phyloP scores from a whole-genome alignment of 2,329 filamentous ascomycete genomes.

The Eurotiales sp. region DNA sequence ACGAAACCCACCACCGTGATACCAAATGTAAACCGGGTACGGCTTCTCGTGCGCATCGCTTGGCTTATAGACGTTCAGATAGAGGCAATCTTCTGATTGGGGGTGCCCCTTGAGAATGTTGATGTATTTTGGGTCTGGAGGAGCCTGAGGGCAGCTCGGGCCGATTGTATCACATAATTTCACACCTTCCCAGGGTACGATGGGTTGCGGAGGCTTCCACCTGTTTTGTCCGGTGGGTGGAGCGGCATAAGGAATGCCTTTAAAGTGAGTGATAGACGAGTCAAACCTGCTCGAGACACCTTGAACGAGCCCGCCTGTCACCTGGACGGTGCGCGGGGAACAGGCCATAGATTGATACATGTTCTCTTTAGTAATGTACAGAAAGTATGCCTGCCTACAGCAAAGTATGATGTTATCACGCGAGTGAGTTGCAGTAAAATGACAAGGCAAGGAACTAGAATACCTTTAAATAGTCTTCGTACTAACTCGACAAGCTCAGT shows the following conservation, averaged over 20 bases:
- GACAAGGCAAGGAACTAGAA: too few relatives aligned
- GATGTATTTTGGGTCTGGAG: background rate
- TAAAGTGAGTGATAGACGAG: background rate
- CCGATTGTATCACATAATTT: background rate
- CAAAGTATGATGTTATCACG: too few relatives aligned
- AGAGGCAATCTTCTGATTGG: slow-evolving; percentile 37
- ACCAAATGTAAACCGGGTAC: slow-evolving; percentile 61
- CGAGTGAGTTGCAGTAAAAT: too few relatives aligned
- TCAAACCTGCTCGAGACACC: background rate
- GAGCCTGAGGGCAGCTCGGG: background rate
- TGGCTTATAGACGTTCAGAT: slow-evolving; percentile 39
- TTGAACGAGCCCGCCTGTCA: background rate
- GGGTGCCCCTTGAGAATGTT: background rate
- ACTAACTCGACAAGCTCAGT: too few relatives aligned
- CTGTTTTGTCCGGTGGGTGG: background rate
- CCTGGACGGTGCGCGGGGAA: background rate
- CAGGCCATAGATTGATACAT: too few relatives aligned
- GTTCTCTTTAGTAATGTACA: too few relatives aligned
- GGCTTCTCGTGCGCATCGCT: slow-evolving; percentile 31
- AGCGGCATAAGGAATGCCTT: background rate
- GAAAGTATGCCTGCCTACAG: too few relatives aligned
- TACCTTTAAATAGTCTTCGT: too few relatives aligned
- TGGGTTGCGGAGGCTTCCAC: background rate
- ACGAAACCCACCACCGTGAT: slow-evolving; percentile 61
- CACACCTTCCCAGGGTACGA: background rate